A percentile compares a stretch with the other conserved stretches of the same genome.
phyloP scores from a whole-genome alignment of 2,329 filamentous ascomycete species.

The Neonectria magnoliae region DNA sequence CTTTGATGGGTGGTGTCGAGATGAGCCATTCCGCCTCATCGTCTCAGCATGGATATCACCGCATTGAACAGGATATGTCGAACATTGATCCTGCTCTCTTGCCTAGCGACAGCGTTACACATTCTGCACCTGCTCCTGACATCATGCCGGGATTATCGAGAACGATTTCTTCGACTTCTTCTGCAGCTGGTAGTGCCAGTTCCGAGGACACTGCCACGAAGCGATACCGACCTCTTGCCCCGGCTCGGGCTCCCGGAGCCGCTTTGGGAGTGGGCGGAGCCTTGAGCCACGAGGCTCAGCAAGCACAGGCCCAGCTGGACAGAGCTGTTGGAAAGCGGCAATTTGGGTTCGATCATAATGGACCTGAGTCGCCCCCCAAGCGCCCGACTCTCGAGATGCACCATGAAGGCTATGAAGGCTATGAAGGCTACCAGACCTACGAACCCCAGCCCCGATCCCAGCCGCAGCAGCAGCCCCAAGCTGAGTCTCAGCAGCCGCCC shows the following conservation, averaged over 20 bases:
- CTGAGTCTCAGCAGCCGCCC: background rate
- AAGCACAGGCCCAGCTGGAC: background rate
- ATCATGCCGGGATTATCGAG: conserved; percentile 1
- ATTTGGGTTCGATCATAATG: background rate
- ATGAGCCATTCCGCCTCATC: background rate
- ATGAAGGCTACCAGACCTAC: background rate
- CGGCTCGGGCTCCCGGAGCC: background rate
- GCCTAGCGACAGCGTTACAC: background rate
- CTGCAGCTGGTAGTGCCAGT: conserved; percentile 1
- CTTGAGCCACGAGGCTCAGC: background rate
- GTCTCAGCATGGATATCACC: background rate
- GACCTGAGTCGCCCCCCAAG: conserved; percentile 6
- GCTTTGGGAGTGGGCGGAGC: background rate
- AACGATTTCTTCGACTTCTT: conserved; percentile 5
- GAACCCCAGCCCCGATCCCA: background rate
- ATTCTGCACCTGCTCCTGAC: background rate
- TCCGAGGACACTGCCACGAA: background rate
- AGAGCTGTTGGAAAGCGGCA: background rate
- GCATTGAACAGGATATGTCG: background rate
- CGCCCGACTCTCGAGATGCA: background rate
- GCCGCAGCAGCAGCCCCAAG: background rate
- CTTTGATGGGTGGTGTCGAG: background rate
- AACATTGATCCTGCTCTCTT: conserved; percentile 8
- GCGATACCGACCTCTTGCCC: conserved; percentile 5
- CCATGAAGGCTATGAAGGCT: background rate